A percentile compares a stretch with the other conserved stretches of the same genome.
phyloP scores from a whole-genome alignment of 495 filamentous ascomycete species.

The Lasiosphaeria miniovina region DNA sequence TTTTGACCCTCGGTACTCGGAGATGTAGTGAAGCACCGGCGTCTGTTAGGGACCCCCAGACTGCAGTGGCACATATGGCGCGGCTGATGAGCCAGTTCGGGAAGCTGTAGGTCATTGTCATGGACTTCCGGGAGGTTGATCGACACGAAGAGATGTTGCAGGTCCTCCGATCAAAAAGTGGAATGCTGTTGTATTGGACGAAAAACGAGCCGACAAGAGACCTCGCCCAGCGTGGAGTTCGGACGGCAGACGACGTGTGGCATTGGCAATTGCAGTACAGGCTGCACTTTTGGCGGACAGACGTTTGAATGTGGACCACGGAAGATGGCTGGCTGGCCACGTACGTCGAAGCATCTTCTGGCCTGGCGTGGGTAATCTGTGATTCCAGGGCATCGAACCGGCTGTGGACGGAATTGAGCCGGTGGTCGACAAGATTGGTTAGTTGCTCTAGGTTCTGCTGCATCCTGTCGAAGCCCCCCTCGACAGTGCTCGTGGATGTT shows the following conservation, averaged over 20 bases:
- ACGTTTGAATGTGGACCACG: not conserved
- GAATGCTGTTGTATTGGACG: slow-evolving; percentile 1
- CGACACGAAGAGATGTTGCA: slow-evolving; percentile 2
- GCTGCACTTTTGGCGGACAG: not conserved
- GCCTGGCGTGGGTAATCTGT: not conserved
- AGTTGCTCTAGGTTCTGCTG: too few species aligned
- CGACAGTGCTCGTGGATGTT: not conserved
- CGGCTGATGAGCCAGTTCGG: slow-evolving; percentile 6
- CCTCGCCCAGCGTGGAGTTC: not conserved
- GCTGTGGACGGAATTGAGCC: not conserved
- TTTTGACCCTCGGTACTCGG: slow-evolving; percentile 2
- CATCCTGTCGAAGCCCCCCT: not conserved
- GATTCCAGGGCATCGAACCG: not conserved
- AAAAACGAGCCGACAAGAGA: not conserved
- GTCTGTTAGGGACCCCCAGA: slow-evolving; percentile 7
- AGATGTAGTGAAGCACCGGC: slow-evolving; percentile 9
- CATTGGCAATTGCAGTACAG: not conserved
- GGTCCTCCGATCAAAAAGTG: not conserved
- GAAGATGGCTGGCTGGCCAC: not conserved
- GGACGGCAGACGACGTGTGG: not conserved
- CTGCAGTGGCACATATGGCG: slow-evolving; percentile 1
- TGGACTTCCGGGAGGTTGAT: not conserved
- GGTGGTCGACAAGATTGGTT: too few species aligned
- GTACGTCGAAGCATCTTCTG: not conserved
- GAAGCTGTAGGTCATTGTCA: not conserved